These are phyloP conservation scores for Isabelozyma heimii DNA, from an alignment of 805 yeast genomes.

Conservation along the genomic window DNA sequence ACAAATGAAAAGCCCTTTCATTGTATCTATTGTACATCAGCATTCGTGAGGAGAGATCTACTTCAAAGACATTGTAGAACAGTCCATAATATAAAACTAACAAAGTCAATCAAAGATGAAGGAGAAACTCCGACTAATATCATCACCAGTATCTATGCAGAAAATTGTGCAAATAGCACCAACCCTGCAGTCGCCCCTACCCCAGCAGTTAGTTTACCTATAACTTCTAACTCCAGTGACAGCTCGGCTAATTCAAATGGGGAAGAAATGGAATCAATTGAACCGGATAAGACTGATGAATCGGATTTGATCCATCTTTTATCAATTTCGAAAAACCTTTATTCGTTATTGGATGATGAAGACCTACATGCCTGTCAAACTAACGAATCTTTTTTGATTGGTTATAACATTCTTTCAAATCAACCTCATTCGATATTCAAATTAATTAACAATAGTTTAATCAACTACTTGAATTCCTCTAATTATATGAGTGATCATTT, in stretches of 20 bases:
- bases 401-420: slow-evolving; percentile 20
- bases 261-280: neutral
- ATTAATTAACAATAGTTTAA: slow-evolving; percentile 16
- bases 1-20: slow-evolving; percentile 79
- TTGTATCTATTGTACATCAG: slow-evolving; percentile 65
- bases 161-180: too few relatives aligned
- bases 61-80: slow-evolving; percentile 77
- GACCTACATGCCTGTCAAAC: slow-evolving; percentile 6
- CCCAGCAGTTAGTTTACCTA: neutral
- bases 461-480: slow-evolving; percentile 17
- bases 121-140: neutral
- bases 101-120: slow-evolving; percentile 7
- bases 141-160: neutral
- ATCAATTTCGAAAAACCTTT: slow-evolving; percentile 24
- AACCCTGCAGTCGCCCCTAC: neutral
- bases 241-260: neutral
- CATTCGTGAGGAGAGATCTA: slow-evolving; percentile 76
- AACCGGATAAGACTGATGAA: neutral
- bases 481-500: neutral
- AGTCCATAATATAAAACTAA: slow-evolving; percentile 51
- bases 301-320: slow-evolving; percentile 26
- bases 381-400: slow-evolving; percentile 30
- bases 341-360: slow-evolving; percentile 10
- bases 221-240: neutral
- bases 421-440: slow-evolving; percentile 16